Evolutionary conservation across 1,284 basidiomycete genomes (phyloP), one percentile per base, ranked within the genome.

Genomic region (Ceraceosorus bombacis): DNA sequence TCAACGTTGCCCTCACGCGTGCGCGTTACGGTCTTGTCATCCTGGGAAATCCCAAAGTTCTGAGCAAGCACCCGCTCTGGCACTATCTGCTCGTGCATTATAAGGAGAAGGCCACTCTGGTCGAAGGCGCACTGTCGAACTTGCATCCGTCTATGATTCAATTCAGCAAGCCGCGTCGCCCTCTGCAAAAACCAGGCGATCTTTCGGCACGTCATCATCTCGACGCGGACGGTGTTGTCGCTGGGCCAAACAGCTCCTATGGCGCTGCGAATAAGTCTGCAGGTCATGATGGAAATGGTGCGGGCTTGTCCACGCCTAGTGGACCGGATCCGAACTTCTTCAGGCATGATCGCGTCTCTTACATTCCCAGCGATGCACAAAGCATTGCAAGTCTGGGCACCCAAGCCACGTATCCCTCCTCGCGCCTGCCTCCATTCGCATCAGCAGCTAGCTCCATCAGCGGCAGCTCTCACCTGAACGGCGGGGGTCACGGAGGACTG

Each of bases 21-120:
- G 95, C 95, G 55, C 96, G 96, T 79, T 98, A 96, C 76, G 95
- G 95, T 8, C 87, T 95, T 2, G 94, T 99, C 59, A 95, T 99
- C 70, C 82, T 98, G 17, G 95, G 95, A 12, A 99, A 99, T 77
- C 94, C 95, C 4, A 97, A 97, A 79, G 93, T 98, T 58, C 82
- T 99, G 54, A 95, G 90, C 86, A 98, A 97, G 86, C 66, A 75
- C 46, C 70, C 70, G 8, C 83, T 99, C 7, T 99, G 95, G 95
- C 91, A 98, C 78, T 93, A 94, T 78, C 85, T 99, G 57, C 83
- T 99, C 57, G 95, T 92, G 0, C 95, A 98, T 78, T 98, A 94
- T 85, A 98, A 98, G 81, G 94, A 97, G 80, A 92, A 89, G 79
- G 85, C 82, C 59, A 87, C 86, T 72, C 85, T 99, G 53, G 95